phyloP scores from a whole-genome alignment of 495 filamentous ascomycete genomes.

The Elaphomyces granulatus region DNA sequence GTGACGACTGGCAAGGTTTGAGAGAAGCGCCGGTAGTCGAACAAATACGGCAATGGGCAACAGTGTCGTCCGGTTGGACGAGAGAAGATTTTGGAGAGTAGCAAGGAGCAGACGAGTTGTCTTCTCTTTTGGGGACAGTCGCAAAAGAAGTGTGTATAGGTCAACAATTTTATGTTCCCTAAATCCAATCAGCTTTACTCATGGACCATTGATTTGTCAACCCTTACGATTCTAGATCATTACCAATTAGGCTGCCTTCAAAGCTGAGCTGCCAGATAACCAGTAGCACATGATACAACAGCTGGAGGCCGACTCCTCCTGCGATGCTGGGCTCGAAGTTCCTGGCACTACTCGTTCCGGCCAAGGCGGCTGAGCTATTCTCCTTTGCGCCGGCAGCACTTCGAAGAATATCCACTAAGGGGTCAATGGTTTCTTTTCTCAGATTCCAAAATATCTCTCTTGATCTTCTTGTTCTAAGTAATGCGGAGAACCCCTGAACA shows the following conservation, averaged over 20 bases:
- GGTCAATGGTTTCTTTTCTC: constrained; percentile 64
- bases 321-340: constrained; percentile 49
- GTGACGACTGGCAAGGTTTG: constrained; percentile 69
- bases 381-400: constrained; percentile 62
- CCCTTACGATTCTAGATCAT: constrained; percentile 67
- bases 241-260: constrained; percentile 68
- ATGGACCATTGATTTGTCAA: neutral
- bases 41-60: constrained; percentile 71
- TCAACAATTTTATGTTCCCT: constrained; percentile 88
- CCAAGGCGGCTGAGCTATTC: constrained; percentile 49
- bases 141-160: constrained; percentile 77
- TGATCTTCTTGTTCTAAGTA: constrained; percentile 63
- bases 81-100: constrained; percentile 73
- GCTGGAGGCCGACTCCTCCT: constrained; percentile 79
- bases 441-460: constrained; percentile 80
- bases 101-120: constrained; percentile 84
- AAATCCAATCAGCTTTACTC: constrained; percentile 1
- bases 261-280: constrained; percentile 95
- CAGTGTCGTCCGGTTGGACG: constrained; percentile 56
- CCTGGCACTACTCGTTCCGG: constrained; percentile 38
- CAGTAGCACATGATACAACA: constrained; percentile 86
- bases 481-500: constrained; percentile 75
- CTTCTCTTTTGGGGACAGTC: constrained; percentile 93
- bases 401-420: constrained; percentile 70
- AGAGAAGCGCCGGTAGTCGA: constrained; percentile 64